Conservation (phyloP, 495 filamentous ascomycete genomes). For the Penicillium odoratum region DNA sequence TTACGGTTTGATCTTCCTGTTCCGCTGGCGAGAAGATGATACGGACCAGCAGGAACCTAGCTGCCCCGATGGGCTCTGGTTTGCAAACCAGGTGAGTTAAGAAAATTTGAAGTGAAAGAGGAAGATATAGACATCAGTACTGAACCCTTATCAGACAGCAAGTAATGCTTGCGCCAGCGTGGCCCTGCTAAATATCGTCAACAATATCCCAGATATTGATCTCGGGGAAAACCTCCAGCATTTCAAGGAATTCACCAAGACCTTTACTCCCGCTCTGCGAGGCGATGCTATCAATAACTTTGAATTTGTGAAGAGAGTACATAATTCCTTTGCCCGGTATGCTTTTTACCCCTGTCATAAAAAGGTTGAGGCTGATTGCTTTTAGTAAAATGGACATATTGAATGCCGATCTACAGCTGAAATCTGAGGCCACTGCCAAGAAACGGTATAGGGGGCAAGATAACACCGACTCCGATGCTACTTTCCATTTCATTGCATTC, state of each 20-base stretch:
- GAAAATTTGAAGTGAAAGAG: not conserved
- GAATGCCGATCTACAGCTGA: conserved; percentile 68
- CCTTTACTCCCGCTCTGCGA: conserved; percentile 67
- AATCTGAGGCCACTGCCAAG: conserved; percentile 55
- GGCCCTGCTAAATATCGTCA: conserved; percentile 86
- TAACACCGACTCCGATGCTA: conserved; percentile 50
- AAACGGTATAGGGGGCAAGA: conserved; percentile 35
- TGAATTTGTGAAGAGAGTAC: conserved; percentile 72
- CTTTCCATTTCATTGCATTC: conserved; percentile 88
- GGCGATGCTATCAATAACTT: conserved; percentile 74
- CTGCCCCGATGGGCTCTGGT: conserved; percentile 79
- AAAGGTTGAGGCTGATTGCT: not conserved
- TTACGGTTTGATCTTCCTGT: conserved; percentile 82
- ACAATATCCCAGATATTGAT: conserved; percentile 67
- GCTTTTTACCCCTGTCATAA: conserved; percentile 5
- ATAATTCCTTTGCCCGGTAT: conserved; percentile 86
- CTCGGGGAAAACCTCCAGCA: conserved; percentile 64
- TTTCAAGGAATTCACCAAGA: conserved; percentile 71
- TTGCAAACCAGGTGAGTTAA: conserved; percentile 77
- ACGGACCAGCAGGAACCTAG: conserved; percentile 53
- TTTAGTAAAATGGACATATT: conserved; percentile 74
- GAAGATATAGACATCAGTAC: not conserved
- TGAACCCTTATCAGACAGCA: conserved; percentile 54
- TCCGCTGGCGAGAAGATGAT: conserved; percentile 66
- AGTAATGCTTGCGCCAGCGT: conserved; percentile 85